Evolutionary conservation across 2,329 filamentous ascomycete species (phyloP), one percentile per base, ranked within the genome.

Genomic region (Trichoderma arundinaceum): DNA sequence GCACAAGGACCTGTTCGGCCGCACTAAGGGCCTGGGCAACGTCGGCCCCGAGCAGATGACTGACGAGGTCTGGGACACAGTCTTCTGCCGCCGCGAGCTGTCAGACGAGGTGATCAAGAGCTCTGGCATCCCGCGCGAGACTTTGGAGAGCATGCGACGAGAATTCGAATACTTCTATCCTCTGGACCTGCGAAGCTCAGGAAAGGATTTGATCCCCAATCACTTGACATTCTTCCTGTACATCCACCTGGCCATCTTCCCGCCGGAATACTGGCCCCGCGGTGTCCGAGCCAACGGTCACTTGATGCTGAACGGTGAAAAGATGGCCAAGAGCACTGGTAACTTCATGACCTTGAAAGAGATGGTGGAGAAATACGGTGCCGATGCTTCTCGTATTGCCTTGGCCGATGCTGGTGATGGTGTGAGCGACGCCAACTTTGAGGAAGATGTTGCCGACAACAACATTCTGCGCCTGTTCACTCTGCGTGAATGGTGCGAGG

Each of bases 121-220:
- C 65, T 90, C 87, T 66, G 89, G 89, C 44, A 96, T 97, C 67
- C 83, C 88, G 67, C 87, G 89, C 77, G 87, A 89, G 67, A 86
- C 86, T 3, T 84, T 99, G 51, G 86, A 92, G 74, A 85, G 86
- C 46, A 90, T 99, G 90, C 87, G 93, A 67, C 87, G 94, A 74
- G 92, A 96, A 73, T 98, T 98, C 73, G 90, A 95, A 77, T 99
- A 97, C 85, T 98, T 92, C 84, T 99, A 98, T 78, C 95, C 95
- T 46, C 83, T 98, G 59, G 94, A 98, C 74, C 83, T 97, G 71
- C 86, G 93, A 72, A 88, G 91, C 48, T 95, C 91, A 41, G 95
- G 94, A 72, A 98, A 98, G 83, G 94, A 97, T 76, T 82, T 97
- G 69, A 94, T 96, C 71, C 90, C 91, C 68, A 97, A 96, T 81